These are phyloP conservation scores for Hordeum vulgare DNA, from an alignment of 176 grass and related monocot species.

Conservation along the genomic window MorexV3_pseudomolecules_assembly NC_058521.1:541052776-541053275, in stretches of 20 bases:
- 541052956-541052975: too few relatives aligned
- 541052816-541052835: too few relatives aligned
- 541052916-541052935: too few relatives aligned
- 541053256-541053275: not conserved
- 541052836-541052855: too few relatives aligned
- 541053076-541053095: not conserved
- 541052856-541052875: too few relatives aligned
- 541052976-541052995: not conserved
- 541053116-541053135: not conserved
- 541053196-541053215: not conserved
- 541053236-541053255: not conserved
- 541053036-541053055: not conserved
- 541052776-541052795: too few relatives aligned
- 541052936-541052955: too few relatives aligned
- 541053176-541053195: not conserved
- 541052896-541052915: too few relatives aligned
- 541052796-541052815: too few relatives aligned
- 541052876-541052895: too few relatives aligned
- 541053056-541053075: not conserved
- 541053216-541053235: not conserved
- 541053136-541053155: too few relatives aligned
- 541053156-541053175: not conserved
- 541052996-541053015: not conserved
- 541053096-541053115: not conserved
- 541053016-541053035: not conserved